Percentiles rank a stretch among this genome's conserved stretches.
These are phyloP conservation scores for Chaetomium globosum DNA, from an alignment of 2,329 filamentous ascomycete genomes.

Conservation along the genomic window DNA sequence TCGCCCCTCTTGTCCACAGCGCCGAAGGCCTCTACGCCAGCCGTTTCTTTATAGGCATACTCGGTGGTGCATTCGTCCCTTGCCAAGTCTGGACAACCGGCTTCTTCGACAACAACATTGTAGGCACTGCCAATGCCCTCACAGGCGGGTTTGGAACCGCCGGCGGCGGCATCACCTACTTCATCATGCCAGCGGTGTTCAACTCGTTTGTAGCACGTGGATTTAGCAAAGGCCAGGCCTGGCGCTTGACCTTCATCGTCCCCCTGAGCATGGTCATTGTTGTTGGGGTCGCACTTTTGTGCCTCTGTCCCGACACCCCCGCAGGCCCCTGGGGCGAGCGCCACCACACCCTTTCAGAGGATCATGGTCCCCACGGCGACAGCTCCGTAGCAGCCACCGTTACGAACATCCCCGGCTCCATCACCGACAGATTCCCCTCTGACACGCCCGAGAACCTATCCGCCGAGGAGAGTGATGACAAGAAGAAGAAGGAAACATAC, in stretches of 20 bases:
- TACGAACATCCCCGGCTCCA: constrained; percentile 54
- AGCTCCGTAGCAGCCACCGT: constrained; percentile 44
- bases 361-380: background rate
- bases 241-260: constrained; percentile 83
- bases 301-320: constrained; percentile 79
- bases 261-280: constrained; percentile 74
- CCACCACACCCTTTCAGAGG: constrained; percentile 41
- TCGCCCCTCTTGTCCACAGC: constrained; percentile 75
- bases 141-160: constrained; percentile 85
- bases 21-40: constrained; percentile 68
- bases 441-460: constrained; percentile 25
- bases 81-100: constrained; percentile 92
- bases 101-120: constrained; percentile 90
- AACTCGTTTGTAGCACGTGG: constrained; percentile 69
- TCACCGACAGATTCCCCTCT: constrained; percentile 46
- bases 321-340: constrained; percentile 80
- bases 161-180: constrained; percentile 89
- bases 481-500: constrained; percentile 1
- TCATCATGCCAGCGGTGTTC: constrained; percentile 88
- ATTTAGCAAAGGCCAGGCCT: constrained; percentile 68
- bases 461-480: background rate
- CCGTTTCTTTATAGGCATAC: constrained; percentile 79
- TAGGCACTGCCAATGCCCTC: constrained; percentile 84
- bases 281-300: constrained; percentile 67
- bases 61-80: constrained; percentile 77